Percentiles rank a stretch among this genome's conserved stretches.
Conservation (phyloP, 169 alveolate species). For the Perkinsus marinus region DNA sequence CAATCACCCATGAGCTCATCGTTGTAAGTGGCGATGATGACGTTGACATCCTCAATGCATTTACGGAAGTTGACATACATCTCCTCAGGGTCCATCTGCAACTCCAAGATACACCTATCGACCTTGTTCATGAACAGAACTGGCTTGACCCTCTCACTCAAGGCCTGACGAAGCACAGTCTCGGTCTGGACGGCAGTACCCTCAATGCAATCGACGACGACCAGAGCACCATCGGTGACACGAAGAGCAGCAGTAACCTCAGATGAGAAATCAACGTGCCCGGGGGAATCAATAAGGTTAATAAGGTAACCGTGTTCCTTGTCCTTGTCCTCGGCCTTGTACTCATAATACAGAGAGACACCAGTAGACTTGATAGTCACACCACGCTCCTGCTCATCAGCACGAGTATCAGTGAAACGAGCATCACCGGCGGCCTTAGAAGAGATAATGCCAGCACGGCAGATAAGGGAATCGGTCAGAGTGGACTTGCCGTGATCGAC, state of each 20-base stretch:
- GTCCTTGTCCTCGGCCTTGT: slow-evolving; percentile 77
- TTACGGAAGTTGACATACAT: slow-evolving; percentile 90
- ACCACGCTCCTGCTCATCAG: slow-evolving; percentile 98
- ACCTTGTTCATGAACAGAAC: slow-evolving; percentile 95
- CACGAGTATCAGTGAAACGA: slow-evolving; percentile 97
- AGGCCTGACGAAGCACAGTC: slow-evolving; percentile 97
- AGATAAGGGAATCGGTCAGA: slow-evolving; percentile 93
- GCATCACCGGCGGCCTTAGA: slow-evolving; percentile 97
- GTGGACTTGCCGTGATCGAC: slow-evolving; percentile 99
- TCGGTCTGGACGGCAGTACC: slow-evolving; percentile 98
- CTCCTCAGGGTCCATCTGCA: slow-evolving; percentile 93
- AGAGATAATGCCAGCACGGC: slow-evolving; percentile 97
- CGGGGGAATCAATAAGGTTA: slow-evolving; percentile 98
- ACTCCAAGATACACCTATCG: slow-evolving; percentile 91
- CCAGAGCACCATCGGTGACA: slow-evolving; percentile 98
- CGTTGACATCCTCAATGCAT: slow-evolving; percentile 91
- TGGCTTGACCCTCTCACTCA: slow-evolving; percentile 92
- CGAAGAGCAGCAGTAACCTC: slow-evolving; percentile 99
- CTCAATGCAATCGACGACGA: slow-evolving; percentile 97
- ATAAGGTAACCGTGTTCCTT: slow-evolving; percentile 72
- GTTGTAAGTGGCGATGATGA: slow-evolving; percentile 88
- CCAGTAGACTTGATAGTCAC: slow-evolving; percentile 99
- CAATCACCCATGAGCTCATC: slow-evolving; percentile 89
- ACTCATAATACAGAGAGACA: slow-evolving; percentile 93
- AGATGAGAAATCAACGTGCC: slow-evolving; percentile 99